phyloP scores from a whole-genome alignment of 78 protist genomes.

The Dictyostelium citrinum region DNA sequence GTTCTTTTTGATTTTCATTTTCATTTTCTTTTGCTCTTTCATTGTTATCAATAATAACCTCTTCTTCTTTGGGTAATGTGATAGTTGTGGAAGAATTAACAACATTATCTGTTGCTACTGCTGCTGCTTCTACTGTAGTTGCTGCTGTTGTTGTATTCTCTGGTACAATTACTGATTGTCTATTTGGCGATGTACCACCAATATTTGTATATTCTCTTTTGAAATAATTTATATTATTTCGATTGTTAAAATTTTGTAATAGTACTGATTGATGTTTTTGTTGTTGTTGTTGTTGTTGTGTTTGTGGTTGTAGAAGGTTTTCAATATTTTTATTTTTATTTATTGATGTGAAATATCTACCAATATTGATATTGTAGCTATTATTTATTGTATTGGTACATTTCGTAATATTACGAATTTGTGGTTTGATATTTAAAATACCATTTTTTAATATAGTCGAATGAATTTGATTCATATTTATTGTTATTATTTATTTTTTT shows the following conservation, averaged over 20 bases:
- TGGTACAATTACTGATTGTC: neutral
- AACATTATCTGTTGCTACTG: neutral
- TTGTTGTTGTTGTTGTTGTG: neutral
- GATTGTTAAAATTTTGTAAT: neutral
- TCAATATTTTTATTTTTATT: neutral
- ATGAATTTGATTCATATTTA: neutral
- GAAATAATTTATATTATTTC: neutral
- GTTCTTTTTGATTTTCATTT: neutral
- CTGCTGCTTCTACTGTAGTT: neutral
- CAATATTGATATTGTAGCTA: neutral
- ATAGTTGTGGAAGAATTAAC: neutral
- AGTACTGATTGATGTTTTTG: neutral
- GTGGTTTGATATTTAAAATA: neutral
- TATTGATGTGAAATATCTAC: neutral
- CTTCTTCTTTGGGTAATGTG: neutral
- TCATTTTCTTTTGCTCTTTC: neutral
- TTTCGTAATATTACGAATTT: neutral
- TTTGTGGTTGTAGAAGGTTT: neutral
- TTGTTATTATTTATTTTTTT: neutral
- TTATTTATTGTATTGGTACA: neutral
- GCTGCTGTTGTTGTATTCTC: neutral
- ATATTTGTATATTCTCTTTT: neutral
- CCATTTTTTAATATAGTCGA: neutral
- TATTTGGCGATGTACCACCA: constrained; percentile 1
- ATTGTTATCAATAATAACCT: neutral